Conservation (phyloP, 2,329 filamentous ascomycete genomes). For the Aaosphaeria arxii region DNA sequence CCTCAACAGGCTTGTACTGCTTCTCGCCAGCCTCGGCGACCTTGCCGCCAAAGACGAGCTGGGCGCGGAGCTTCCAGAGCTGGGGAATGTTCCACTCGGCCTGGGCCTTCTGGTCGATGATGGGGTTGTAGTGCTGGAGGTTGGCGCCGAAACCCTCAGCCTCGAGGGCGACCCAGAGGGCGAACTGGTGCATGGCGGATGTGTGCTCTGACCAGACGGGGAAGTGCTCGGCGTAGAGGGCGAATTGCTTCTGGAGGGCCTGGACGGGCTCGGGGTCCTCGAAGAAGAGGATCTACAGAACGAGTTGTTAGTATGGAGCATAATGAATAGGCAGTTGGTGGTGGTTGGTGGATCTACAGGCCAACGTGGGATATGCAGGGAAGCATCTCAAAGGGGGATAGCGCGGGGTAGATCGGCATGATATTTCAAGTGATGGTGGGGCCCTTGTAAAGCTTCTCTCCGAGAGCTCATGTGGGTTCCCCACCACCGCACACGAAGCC, state of each 20-base stretch:
- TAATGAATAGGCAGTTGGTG: neutral
- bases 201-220: constrained; percentile 73
- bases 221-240: constrained; percentile 77
- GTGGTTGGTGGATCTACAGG: neutral
- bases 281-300: constrained; percentile 72
- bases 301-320: neutral
- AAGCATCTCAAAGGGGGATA: too few species aligned
- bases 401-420: too few species aligned
- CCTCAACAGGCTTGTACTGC: constrained; percentile 61
- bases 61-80: constrained; percentile 74
- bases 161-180: constrained; percentile 78
- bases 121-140: constrained; percentile 90
- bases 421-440: too few species aligned
- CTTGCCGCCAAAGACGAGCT: constrained; percentile 76
- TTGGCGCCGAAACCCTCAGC: constrained; percentile 82
- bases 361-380: too few species aligned
- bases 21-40: constrained; percentile 60
- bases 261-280: constrained; percentile 70
- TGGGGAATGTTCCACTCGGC: constrained; percentile 67
- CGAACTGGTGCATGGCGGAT: constrained; percentile 77
- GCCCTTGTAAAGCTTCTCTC: too few species aligned
- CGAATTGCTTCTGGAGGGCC: constrained; percentile 64
- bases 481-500: too few species aligned
- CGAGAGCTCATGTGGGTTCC: too few species aligned
- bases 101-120: constrained; percentile 71